Conservation (phyloP, 108 stramenopile species). For the Skeletonema costatum region DNA sequence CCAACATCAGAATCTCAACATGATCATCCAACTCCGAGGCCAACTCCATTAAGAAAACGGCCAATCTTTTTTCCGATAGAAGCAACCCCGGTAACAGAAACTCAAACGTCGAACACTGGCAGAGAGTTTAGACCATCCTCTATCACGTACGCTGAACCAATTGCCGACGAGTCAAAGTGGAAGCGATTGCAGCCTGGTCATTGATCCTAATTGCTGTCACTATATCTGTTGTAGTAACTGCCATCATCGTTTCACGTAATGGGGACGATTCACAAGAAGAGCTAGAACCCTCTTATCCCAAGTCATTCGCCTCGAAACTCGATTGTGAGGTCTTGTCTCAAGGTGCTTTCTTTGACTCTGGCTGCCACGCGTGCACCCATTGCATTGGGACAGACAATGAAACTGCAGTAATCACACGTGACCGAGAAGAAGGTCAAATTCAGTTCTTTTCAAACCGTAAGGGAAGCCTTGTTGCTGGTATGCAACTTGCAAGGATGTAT, state of each 20-base stretch:
- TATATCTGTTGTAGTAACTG: not conserved
- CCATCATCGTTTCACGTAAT: not conserved
- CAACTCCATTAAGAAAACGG: not conserved
- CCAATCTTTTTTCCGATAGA: not conserved
- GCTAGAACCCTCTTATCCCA: not conserved
- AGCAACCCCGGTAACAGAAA: not conserved
- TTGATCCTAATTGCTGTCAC: not conserved
- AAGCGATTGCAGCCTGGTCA: not conserved
- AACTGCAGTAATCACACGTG: not conserved
- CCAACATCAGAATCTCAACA: not conserved
- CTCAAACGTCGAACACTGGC: not conserved
- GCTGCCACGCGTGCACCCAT: not conserved
- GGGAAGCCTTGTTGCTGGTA: not conserved
- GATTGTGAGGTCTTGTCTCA: not conserved
- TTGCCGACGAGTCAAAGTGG: not conserved
- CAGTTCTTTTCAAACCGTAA: not conserved
- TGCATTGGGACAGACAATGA: not conserved
- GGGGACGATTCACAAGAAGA: too few relatives aligned
- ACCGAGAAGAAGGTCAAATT: not conserved
- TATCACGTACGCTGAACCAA: not conserved
- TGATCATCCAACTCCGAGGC: not conserved
- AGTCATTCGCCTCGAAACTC: not conserved
- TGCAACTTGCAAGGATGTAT: not conserved
- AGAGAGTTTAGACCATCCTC: not conserved
- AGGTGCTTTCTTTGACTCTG: not conserved